These are phyloP conservation scores for Pichia exigua DNA, from an alignment of 805 yeast genomes.

Conservation along the genomic window DNA sequence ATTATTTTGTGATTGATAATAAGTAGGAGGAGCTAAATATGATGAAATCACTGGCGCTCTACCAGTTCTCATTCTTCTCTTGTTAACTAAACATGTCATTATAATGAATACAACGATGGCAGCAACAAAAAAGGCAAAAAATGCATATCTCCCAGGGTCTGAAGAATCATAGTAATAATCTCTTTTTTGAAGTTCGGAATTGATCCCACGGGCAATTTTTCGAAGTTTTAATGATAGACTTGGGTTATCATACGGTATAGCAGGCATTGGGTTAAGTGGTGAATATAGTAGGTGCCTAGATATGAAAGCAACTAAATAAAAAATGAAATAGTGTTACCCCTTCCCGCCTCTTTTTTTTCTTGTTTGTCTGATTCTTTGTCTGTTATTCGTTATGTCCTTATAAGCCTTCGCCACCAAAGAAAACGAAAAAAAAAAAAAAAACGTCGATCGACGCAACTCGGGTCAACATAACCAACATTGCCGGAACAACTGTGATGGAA, in stretches of 20 bases:
- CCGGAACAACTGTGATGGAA: too few relatives aligned
- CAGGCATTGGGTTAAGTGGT: not conserved
- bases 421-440: too few relatives aligned
- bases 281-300: too few relatives aligned
- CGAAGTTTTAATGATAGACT: not conserved
- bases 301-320: too few relatives aligned
- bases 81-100: slow-evolving; percentile 49
- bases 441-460: not conserved
- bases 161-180: slow-evolving; percentile 9
- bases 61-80: slow-evolving; percentile 43
- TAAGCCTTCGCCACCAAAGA: not conserved
- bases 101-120: slow-evolving; percentile 39
- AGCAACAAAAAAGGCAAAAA: slow-evolving; percentile 53
- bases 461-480: too few relatives aligned
- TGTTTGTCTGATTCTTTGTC: not conserved
- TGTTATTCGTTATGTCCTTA: not conserved
- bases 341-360: too few relatives aligned
- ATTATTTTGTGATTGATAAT: slow-evolving; percentile 51
- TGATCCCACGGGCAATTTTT: not conserved
- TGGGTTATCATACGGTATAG: not conserved
- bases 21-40: slow-evolving; percentile 55
- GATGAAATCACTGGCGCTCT: slow-evolving; percentile 59
- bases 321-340: too few relatives aligned
- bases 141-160: slow-evolving; percentile 48
- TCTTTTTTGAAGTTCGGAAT: slow-evolving; percentile 10